These are phyloP conservation scores for Pyrenophora tritici-repentis DNA, from an alignment of 2,329 filamentous ascomycete genomes.

Conservation along the genomic window DNA sequence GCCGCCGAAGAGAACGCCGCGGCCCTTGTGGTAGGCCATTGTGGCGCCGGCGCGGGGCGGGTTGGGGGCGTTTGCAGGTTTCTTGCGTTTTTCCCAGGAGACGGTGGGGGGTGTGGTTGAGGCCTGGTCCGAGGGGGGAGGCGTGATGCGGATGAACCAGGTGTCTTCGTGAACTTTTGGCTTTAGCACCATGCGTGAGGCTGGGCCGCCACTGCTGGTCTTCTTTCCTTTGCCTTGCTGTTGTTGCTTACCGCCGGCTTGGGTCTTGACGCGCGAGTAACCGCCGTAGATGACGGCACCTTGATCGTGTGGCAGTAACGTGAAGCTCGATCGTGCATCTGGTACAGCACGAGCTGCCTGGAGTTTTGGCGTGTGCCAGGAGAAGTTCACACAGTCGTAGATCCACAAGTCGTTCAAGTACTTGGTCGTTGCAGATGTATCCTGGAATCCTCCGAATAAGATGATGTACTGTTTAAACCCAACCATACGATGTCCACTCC, in stretches of 20 bases:
- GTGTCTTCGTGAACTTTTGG: conserved; percentile 94
- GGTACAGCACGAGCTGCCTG: conserved; percentile 83
- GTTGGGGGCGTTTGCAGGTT: conserved; percentile 84
- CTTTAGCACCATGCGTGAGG: conserved; percentile 74
- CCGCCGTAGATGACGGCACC: conserved; percentile 92
- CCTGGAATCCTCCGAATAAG: conserved; percentile 95
- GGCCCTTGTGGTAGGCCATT: conserved; percentile 91
- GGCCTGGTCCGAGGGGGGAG: conserved; percentile 69
- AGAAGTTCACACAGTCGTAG: conserved; percentile 86
- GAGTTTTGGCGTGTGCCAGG: conserved; percentile 78
- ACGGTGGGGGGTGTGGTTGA: conserved; percentile 71
- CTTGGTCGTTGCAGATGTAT: conserved; percentile 91
- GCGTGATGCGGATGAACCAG: conserved; percentile 84
- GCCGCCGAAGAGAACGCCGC: conserved; percentile 91
- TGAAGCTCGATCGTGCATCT: conserved; percentile 89
- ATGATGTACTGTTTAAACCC: conserved; percentile 97
- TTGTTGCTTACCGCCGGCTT: conserved; percentile 62
- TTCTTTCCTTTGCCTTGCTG: conserved; percentile 55
- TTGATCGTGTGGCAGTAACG: conserved; percentile 84
- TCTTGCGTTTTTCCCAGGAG: conserved; percentile 92
- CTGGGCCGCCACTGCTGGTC: conserved; percentile 61
- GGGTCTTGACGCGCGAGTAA: conserved; percentile 85
- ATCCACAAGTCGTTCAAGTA: conserved; percentile 95
- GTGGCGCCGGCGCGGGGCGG: conserved; percentile 86
- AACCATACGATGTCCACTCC: conserved; percentile 94